Evolutionary conservation across 331 rosid genomes (phyloP).

Genomic region (Pyrus hybrid): DNA sequence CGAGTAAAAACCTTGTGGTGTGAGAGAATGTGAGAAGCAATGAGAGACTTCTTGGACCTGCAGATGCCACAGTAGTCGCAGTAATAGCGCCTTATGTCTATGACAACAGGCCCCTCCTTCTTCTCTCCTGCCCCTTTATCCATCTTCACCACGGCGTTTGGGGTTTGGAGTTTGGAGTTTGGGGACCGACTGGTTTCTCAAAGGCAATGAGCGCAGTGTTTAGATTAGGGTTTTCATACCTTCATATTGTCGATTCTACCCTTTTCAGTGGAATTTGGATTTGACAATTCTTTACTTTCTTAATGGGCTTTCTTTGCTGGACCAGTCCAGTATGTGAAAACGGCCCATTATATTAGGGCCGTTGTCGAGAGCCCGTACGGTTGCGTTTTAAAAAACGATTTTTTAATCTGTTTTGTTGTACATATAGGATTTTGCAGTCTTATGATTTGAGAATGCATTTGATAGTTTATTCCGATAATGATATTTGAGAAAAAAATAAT

Average conservation of each 20-base stretch:
- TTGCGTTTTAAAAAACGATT: too few relatives aligned
- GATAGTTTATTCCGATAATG: too few relatives aligned
- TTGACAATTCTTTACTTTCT: background rate
- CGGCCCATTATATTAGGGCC: too few relatives aligned
- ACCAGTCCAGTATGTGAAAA: too few relatives aligned
- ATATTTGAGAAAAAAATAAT: too few relatives aligned
- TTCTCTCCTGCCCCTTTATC: slow-evolving; percentile 15
- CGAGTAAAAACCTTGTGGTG: slow-evolving; percentile 43
- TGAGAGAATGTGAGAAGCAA: slow-evolving; percentile 39
- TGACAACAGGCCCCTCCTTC: slow-evolving; percentile 27
- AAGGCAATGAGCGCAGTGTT: background rate
- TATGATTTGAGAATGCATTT: too few relatives aligned
- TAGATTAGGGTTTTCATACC: background rate
- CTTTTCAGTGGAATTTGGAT: background rate
- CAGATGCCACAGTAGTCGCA: slow-evolving; percentile 56
- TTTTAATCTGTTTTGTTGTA: background rate
- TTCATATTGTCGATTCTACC: background rate
- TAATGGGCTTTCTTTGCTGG: background rate
- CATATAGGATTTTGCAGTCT: too few relatives aligned
- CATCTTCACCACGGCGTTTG: background rate
- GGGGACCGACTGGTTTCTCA: background rate
- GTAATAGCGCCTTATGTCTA: slow-evolving; percentile 45
- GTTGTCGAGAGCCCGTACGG: too few relatives aligned
- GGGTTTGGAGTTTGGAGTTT: background rate
- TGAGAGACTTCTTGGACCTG: slow-evolving; percentile 48